Evolutionary conservation across 2,329 filamentous ascomycete genomes (phyloP), one percentile per base, ranked within the genome.

Genomic region (Colletotrichum orbiculare): DNA sequence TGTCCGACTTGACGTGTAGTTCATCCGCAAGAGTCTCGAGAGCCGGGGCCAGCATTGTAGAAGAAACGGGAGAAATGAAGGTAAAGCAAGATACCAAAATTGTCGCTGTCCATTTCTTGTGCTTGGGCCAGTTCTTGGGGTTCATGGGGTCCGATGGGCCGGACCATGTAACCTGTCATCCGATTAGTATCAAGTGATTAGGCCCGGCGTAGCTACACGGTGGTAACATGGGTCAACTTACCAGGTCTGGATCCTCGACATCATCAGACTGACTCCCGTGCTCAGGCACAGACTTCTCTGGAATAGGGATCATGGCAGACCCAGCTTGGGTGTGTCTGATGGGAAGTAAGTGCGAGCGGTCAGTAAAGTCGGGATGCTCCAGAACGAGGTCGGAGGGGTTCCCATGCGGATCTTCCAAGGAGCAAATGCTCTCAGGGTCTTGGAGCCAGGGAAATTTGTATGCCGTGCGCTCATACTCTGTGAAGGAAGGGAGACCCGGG

Each of bases 31-130:
- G 77, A 6, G 77, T 73, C 4, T 73, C 67, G 10, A 87, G 70
- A 0, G 81, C 83, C 0, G 85, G 85, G 0, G 84, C 81, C 3
- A 85, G 73, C 83, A 79, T 79, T 6, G 76, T 84, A 1, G 84
- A 85, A 0, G 84, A 82, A 1, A 87, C 81, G 0, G 85, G 85
- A 0, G 85, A 86, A 57, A 87, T 85, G 70, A 87, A 85, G 3
- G 83, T 86, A 64, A 77, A 79, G 60, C 70, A 73, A 0, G 76
- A 80, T 17, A 76, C 77, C 39, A 74, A 72, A 13, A 78, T 67
- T 3, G 76, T 79, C 3, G 74, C 71, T 0, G 70, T 69, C 76
- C 76, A 78, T 64, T 77, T 78, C 66, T 73, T 71, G 41, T 66
- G 45, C 13, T 67, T 70, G 2, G 68, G 70, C 84, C 85, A 88